Evolutionary conservation across 2,329 filamentous ascomycete genomes (phyloP), one percentile per base, ranked within the genome.

Genomic region (Trematosphaeria pertusa): DNA sequence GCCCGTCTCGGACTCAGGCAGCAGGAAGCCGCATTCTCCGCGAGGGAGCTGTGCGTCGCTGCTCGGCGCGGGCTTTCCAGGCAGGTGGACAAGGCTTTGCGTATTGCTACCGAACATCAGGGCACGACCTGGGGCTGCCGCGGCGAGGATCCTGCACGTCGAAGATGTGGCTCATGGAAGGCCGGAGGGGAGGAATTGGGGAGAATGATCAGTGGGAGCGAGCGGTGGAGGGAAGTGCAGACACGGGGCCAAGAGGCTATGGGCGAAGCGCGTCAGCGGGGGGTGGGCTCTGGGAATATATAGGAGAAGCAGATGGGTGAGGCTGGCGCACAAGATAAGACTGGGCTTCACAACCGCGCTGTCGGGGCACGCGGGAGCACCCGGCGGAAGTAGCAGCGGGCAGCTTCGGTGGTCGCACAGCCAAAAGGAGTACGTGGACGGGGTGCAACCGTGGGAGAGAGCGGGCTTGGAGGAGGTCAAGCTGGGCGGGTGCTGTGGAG

Each of bases 1-100:
- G 31, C 37, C 53, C 4, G 54, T 33, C 11, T 64, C 64, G 17
- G 58, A 50, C 24, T 64, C 62, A 12, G 65, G 58, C 20, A 66
- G 44, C 24, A 72, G 61, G 50, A 70, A 72, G 49, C 61, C 58
- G 52, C 70, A 73, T 65, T 73, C 70, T 58, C 70, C 70, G 10
- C 69, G 69, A 14, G 70, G 70, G 18, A 73, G 59, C 43, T 62
- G 67, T 22, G 61, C 51, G 14, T 70, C 64, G 43, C 63, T 49
- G 46, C 48, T 48, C 20, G 61, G 43, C 20, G 61, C 53, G 37
- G 56, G 56, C 44, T 61, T 68, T 48, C 59, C 65, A 52, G 65
- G 56, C 51, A 61, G 60, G 54, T 64, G 57, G 53, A 62, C 58
- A 22, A 61, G 58, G 37, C 56, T 46, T 39, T 67, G 62, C 24